phyloP scores from a whole-genome alignment of 2,329 filamentous ascomycete genomes.

The Dactylonectria macrodidyma region DNA sequence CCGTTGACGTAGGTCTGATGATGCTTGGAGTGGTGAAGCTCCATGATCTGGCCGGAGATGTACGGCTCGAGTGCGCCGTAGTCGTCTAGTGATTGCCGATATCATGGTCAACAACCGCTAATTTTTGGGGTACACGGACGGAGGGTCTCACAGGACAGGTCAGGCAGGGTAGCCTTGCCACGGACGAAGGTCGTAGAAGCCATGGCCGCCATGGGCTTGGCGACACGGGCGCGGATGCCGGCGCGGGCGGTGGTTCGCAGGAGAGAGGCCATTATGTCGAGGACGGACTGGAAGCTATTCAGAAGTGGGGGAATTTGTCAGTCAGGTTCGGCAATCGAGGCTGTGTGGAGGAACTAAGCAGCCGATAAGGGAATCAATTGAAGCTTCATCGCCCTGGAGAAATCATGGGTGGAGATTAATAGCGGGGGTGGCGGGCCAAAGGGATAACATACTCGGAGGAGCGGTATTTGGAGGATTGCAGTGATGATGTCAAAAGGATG shows the following conservation, averaged over 20 bases:
- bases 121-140: background rate
- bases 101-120: conserved; percentile 8
- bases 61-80: conserved; percentile 92
- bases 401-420: background rate
- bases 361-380: conserved; percentile 13
- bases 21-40: conserved; percentile 94
- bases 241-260: conserved; percentile 80
- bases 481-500: conserved; percentile 50
- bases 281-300: conserved; percentile 32
- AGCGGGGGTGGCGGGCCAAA: background rate
- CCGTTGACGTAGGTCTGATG: conserved; percentile 94
- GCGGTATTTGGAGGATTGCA: background rate
- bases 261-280: conserved; percentile 79
- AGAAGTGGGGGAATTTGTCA: conserved; percentile 28
- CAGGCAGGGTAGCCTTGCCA: conserved; percentile 93
- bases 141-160: conserved; percentile 72
- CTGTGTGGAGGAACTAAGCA: background rate
- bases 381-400: background rate
- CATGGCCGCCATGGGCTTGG: conserved; percentile 74
- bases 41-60: conserved; percentile 94
- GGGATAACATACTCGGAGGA: conserved; percentile 8
- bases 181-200: conserved; percentile 84
- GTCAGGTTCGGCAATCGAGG: conserved; percentile 13
- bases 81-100: conserved; percentile 77
- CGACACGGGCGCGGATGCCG: conserved; percentile 77